These are phyloP conservation scores for Endoconidiophora polonica DNA, from an alignment of 2,329 filamentous ascomycete species.

Conservation along the genomic window DNA sequence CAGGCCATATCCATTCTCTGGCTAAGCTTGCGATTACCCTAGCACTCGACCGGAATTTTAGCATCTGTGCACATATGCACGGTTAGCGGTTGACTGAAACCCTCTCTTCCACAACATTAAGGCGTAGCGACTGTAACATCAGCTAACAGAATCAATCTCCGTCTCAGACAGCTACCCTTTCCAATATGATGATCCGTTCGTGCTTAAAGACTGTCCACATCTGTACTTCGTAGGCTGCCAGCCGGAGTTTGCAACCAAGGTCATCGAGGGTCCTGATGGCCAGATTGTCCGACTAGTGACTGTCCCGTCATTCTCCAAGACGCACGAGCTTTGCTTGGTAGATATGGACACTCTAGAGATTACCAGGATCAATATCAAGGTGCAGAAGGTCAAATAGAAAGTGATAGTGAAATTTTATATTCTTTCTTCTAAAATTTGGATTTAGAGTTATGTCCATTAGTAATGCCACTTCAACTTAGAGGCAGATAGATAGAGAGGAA, in stretches of 20 bases:
- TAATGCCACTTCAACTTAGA: not conserved
- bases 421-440: conserved; percentile 1
- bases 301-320: conserved; percentile 65
- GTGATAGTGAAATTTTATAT: conserved; percentile 6
- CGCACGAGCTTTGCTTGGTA: conserved; percentile 64
- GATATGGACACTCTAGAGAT: conserved; percentile 75
- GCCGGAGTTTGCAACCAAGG: conserved; percentile 54
- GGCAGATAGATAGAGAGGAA: not conserved
- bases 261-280: conserved; percentile 49
- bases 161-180: conserved; percentile 87
- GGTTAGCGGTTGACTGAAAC: too few species aligned
- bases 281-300: conserved; percentile 64
- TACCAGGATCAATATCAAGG: conserved; percentile 46
- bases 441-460: not conserved
- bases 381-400: conserved; percentile 8
- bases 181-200: conserved; percentile 82
- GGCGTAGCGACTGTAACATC: too few species aligned
- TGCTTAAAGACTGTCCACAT: conserved; percentile 72
- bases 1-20: too few species aligned
- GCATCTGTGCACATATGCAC: too few species aligned
- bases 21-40: too few species aligned
- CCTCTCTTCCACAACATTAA: too few species aligned
- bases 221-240: conserved; percentile 83
- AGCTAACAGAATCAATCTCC: not conserved
- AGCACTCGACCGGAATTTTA: too few species aligned